Conservation (phyloP, 164 flowering plant genomes). For the grape (Vitis vinifera) region DNA sequence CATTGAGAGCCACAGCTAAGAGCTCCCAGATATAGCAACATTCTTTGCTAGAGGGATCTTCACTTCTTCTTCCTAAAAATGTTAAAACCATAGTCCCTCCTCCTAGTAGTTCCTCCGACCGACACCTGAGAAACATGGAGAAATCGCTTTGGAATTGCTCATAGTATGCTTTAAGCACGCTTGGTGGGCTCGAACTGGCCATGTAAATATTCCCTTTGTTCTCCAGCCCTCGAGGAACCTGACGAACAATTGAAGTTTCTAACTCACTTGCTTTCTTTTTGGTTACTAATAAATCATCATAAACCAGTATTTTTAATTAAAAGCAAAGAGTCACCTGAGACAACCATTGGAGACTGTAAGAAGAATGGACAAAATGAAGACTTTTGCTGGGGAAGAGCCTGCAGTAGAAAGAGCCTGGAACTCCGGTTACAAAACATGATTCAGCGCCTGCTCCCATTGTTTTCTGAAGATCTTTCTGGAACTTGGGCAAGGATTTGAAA, state of each 20-base stretch:
- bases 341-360: conserved; percentile 62
- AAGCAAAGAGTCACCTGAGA: conserved; percentile 43
- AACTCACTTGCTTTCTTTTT: not conserved
- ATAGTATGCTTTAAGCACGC: conserved; percentile 38
- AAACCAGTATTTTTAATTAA: not conserved
- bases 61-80: conserved; percentile 39
- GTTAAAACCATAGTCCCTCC: conserved; percentile 62
- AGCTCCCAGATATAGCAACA: conserved; percentile 41
- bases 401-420: conserved; percentile 61
- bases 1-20: conserved; percentile 35
- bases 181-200: conserved; percentile 36
- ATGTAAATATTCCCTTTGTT: conserved; percentile 52
- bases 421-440: conserved; percentile 43
- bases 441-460: conserved; percentile 25
- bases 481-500: conserved; percentile 34
- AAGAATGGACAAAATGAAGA: conserved; percentile 65
- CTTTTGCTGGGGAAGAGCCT: conserved; percentile 50
- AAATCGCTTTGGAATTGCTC: conserved; percentile 55
- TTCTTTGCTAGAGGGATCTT: conserved; percentile 34
- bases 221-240: conserved; percentile 55
- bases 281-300: not conserved
- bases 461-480: conserved; percentile 21
- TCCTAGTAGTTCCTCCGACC: conserved; percentile 45
- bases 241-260: not conserved
- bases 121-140: conserved; percentile 36